Conservation (phyloP, 306 rosid genomes). For the Fragaria ananassa region DNA sequence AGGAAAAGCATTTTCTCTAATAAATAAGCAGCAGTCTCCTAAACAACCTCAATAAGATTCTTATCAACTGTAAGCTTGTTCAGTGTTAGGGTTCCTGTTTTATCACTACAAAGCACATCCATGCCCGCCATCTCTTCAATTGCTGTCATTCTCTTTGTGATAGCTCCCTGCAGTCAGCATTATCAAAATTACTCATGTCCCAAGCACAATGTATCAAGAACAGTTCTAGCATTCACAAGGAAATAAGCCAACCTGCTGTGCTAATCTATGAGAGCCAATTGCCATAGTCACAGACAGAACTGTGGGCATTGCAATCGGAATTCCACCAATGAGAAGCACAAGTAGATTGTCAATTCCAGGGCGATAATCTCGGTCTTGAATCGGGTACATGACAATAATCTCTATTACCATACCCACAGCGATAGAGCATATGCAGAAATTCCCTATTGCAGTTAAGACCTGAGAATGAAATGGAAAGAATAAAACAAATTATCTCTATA, state of each 20-base stretch:
- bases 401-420: slow-evolving; percentile 93
- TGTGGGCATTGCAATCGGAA: slow-evolving; percentile 99
- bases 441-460: slow-evolving; percentile 98
- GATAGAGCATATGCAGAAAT: slow-evolving; percentile 96
- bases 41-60: slow-evolving; percentile 80
- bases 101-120: slow-evolving; percentile 99
- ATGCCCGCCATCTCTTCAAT: slow-evolving; percentile 99
- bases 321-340: slow-evolving; percentile 97
- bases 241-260: slow-evolving; percentile 77
- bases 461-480: slow-evolving; percentile 24
- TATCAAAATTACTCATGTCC: slow-evolving; percentile 12
- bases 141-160: slow-evolving; percentile 98
- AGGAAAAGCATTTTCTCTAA: background rate
- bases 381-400: slow-evolving; percentile 93
- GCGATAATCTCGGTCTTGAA: slow-evolving; percentile 84
- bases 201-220: slow-evolving; percentile 13
- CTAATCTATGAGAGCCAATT: slow-evolving; percentile 89
- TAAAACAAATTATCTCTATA: background rate
- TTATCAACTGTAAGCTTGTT: slow-evolving; percentile 92
- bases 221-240: slow-evolving; percentile 16
- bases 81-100: slow-evolving; percentile 90
- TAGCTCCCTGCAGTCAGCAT: slow-evolving; percentile 75
- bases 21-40: slow-evolving; percentile 19
- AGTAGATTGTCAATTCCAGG: slow-evolving; percentile 97
- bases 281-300: slow-evolving; percentile 99